Conservation (phyloP, 345 rosid species). For the Cardiospermum halicacabum region DNA sequence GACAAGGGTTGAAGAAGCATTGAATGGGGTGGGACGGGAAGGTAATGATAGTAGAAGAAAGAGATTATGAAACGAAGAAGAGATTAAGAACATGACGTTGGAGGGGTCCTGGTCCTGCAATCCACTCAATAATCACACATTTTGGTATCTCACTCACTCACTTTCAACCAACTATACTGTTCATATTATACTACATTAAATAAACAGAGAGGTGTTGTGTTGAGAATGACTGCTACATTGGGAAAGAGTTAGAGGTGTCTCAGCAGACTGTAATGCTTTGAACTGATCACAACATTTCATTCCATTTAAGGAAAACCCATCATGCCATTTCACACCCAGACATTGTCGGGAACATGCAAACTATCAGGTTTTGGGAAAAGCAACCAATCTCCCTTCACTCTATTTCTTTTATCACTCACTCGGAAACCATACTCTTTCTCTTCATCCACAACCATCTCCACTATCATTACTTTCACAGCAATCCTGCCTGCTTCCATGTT, state of each 20-base stretch:
- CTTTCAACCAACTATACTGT: too few relatives aligned
- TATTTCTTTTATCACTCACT: slow-evolving; percentile 5
- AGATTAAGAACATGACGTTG: too few relatives aligned
- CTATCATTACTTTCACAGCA: slow-evolving; percentile 1
- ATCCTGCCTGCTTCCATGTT: slow-evolving; percentile 9
- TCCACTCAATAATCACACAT: too few relatives aligned
- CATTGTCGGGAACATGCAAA: slow-evolving; percentile 87
- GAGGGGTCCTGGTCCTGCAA: too few relatives aligned
- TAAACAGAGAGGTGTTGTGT: slow-evolving; percentile 15
- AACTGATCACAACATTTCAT: slow-evolving; percentile 43
- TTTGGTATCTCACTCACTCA: too few relatives aligned
- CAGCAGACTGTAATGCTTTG: slow-evolving; percentile 45
- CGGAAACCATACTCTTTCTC: slow-evolving; percentile 9
- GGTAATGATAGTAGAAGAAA: too few relatives aligned
- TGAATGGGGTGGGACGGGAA: too few relatives aligned
- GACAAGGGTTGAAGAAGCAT: too few relatives aligned
- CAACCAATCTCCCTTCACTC: slow-evolving; percentile 23
- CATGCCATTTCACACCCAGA: slow-evolving; percentile 63
- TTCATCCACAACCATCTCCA: slow-evolving; percentile 11
- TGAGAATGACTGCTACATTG: slow-evolving; percentile 25
- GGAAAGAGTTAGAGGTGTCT: slow-evolving; percentile 35
- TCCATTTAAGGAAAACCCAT: slow-evolving; percentile 61
- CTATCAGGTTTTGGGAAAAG: slow-evolving; percentile 58
- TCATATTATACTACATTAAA: too few relatives aligned
- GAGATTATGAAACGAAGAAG: too few relatives aligned